Base-by-base conservation (phyloP, 2,329 filamentous ascomycete species). In the Ilyonectria robusta region DNA sequence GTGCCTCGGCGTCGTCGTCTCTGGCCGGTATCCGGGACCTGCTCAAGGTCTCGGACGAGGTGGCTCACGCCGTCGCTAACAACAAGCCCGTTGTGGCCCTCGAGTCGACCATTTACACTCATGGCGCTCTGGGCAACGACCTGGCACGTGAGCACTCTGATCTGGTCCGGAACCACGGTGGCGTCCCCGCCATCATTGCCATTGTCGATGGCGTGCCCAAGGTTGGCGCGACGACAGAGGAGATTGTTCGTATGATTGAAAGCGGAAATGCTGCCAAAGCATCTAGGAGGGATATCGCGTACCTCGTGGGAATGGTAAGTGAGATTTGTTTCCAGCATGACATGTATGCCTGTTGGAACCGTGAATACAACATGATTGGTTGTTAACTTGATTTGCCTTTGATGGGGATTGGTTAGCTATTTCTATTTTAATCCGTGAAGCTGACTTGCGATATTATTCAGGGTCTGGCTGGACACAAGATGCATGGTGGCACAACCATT, bases 81-180 rank as follows among this genome's bases (percentile, higher is more conserved):
- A 90, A 91, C 63, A 91, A 90, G 75, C 95, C 96, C 1, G 91
- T 99, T 4, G 95, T 99, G 11, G 96, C 95, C 17, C 87, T 99
- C 5, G 96, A 99, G 81, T 94, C 94, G 2, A 97, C 96, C 5
- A 98, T 99, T 74, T 98, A 99, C 81, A 99, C 96, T 1, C 96
- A 99, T 82, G 95, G 94, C 46, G 91, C 92, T 23, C 85, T 99
- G 15, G 93, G 94, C n/a, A 88, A 90, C 37, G 86, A 87, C 51
- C 83, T 89, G 21, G 87, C 92, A 53, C 87, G 97, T 58, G 94
- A 98, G 80, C 88, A 98, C 66, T 94, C 98, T 77, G 90, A 91
- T 13, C 86, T 97, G 46, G 93, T 98, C 56, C 92, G 96, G 51
- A 84, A 86, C 46, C 88, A 94, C 80, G 96, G 96, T 44, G 94